These are phyloP conservation scores for Coelastrella sp. DNA, from an alignment of 139 green algal genomes.

Conservation along the genomic window DNA sequence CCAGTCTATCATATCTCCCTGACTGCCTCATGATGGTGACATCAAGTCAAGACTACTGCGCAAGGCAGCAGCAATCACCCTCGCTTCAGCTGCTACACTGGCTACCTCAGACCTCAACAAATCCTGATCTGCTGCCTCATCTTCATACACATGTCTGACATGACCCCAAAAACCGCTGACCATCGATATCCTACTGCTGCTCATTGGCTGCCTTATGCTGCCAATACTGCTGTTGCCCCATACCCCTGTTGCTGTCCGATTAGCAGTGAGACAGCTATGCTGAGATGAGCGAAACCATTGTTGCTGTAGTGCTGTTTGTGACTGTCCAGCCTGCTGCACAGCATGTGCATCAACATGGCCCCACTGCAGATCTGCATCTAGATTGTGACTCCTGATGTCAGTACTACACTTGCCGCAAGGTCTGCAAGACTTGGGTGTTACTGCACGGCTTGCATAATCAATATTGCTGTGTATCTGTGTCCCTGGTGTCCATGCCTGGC, in stretches of 20 bases:
- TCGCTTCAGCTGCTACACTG: background rate
- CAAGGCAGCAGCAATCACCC: slow-evolving; percentile 10
- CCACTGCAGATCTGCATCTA: too few relatives aligned
- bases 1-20: background rate
- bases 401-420: too few relatives aligned
- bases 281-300: too few relatives aligned
- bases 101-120: slow-evolving; percentile 1
- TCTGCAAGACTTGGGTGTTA: too few relatives aligned
- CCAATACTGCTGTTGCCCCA: background rate
- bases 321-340: too few relatives aligned
- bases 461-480: too few relatives aligned
- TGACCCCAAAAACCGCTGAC: background rate
- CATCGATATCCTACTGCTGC: background rate
- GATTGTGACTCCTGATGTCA: too few relatives aligned
- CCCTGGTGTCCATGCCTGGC: too few relatives aligned
- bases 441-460: too few relatives aligned
- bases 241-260: background rate
- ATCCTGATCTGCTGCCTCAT: background rate
- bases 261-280: too few relatives aligned
- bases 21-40: background rate
- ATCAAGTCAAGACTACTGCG: slow-evolving; percentile 5
- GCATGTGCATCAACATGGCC: too few relatives aligned
- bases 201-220: background rate
- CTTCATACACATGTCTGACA: background rate
- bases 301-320: background rate